These are phyloP conservation scores for Exophiala mesophila DNA, from an alignment of 2,329 filamentous ascomycete species.

Conservation along the genomic window DNA sequence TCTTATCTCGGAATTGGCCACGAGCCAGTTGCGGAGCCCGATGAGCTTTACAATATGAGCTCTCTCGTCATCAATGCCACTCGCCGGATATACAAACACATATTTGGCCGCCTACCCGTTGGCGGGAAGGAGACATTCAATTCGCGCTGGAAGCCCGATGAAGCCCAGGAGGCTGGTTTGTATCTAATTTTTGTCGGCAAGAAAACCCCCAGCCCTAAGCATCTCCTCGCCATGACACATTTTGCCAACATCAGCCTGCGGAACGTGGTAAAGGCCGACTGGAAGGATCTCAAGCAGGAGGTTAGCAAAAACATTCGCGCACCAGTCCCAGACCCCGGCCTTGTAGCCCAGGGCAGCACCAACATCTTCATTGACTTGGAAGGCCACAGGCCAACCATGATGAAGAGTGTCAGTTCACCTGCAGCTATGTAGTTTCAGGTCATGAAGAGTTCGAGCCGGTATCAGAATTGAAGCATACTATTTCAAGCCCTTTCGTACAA, in stretches of 20 bases:
- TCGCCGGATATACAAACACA: conserved; percentile 29
- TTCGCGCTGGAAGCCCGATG: conserved; percentile 37
- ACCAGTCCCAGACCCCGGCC: neutral
- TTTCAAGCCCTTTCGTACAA: too few species aligned
- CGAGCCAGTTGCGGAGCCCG: conserved; percentile 33
- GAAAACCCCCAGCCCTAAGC: conserved; percentile 29
- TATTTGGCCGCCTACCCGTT: conserved; percentile 33
- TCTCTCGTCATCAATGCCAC: conserved; percentile 29
- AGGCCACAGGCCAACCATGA: neutral
- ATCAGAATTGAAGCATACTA: too few species aligned
- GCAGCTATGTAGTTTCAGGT: conserved; percentile 18
- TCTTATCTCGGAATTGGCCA: conserved; percentile 38
- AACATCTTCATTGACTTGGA: neutral
- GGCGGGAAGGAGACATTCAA: conserved; percentile 37
- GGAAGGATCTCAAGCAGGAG: conserved; percentile 14
- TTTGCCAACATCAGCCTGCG: conserved; percentile 38
- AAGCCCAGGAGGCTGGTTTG: conserved; percentile 29
- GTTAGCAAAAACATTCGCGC: neutral
- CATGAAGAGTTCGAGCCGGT: too few species aligned
- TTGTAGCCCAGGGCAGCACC: neutral
- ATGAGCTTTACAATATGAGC: conserved; percentile 32
- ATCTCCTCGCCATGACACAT: conserved; percentile 35
- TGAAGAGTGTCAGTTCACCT: neutral
- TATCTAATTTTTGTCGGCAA: conserved; percentile 35
- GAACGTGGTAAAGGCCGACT: conserved; percentile 18